Evolutionary conservation across 345 rosid species (phyloP).

Genomic region (Rhodamnia argentea): DNA sequence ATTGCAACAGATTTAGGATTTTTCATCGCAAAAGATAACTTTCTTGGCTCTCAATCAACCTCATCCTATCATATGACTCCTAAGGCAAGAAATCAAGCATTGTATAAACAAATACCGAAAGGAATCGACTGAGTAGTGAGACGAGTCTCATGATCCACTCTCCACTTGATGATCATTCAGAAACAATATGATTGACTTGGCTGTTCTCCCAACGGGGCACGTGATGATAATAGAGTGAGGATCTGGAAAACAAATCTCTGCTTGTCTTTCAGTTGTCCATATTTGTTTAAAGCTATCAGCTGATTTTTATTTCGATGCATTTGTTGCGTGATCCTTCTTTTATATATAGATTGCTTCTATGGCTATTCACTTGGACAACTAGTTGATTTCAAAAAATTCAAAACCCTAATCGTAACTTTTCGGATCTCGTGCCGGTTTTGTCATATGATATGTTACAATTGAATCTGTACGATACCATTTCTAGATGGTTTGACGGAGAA

Average conservation of each 20-base stretch:
- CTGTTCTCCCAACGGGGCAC: neutral
- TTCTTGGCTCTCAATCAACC: neutral
- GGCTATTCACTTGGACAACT: neutral
- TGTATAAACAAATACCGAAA: neutral
- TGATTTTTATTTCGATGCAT: neutral
- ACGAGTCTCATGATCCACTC: neutral
- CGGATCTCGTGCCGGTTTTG: neutral
- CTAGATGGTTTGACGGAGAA: neutral
- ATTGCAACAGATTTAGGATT: too few relatives aligned
- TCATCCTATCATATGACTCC: neutral
- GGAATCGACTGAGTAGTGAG: neutral
- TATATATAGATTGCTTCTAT: neutral
- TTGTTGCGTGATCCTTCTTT: neutral
- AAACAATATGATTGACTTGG: neutral
- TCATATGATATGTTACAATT: neutral
- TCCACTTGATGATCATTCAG: neutral
- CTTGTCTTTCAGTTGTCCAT: neutral
- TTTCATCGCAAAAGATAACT: neutral
- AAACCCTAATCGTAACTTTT: neutral
- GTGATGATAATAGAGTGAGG: neutral
- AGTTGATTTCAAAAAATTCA: neutral
- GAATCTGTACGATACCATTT: neutral
- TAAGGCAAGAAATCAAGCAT: neutral
- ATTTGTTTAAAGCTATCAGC: neutral
- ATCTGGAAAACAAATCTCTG: neutral